Conservation (phyloP, 495 filamentous ascomycete genomes). For the Xylaria grammica region DNA sequence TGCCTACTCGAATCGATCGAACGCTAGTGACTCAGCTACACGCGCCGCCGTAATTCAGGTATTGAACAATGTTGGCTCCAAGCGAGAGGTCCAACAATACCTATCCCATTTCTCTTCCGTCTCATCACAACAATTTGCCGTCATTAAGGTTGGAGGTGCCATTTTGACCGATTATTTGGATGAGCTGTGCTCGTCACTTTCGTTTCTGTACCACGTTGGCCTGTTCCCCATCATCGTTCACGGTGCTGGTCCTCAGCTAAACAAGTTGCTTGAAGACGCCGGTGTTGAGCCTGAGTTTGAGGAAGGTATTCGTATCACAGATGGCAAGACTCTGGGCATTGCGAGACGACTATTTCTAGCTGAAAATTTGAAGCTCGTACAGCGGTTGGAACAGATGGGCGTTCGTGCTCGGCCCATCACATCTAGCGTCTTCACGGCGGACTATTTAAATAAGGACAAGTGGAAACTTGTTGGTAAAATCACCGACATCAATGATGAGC, state of each 20-base stretch:
- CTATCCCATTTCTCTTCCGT: slow-evolving; percentile 97
- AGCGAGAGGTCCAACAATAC: slow-evolving; percentile 97
- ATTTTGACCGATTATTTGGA: slow-evolving; percentile 95
- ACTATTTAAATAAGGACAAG: slow-evolving; percentile 93
- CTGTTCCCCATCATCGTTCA: slow-evolving; percentile 97
- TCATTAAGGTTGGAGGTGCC: slow-evolving; percentile 98
- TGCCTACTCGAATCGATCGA: slow-evolving; percentile 42
- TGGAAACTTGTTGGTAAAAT: slow-evolving; percentile 96
- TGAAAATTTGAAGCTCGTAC: slow-evolving; percentile 94
- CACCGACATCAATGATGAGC: slow-evolving; percentile 86
- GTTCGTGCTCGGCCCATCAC: slow-evolving; percentile 91
- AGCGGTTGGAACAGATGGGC: slow-evolving; percentile 89
- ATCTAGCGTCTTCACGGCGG: slow-evolving; percentile 90
- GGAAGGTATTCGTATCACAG: slow-evolving; percentile 94
- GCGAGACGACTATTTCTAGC: slow-evolving; percentile 91
- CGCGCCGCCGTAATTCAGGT: slow-evolving; percentile 91
- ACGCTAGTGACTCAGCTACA: slow-evolving; percentile 58
- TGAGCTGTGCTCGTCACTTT: slow-evolving; percentile 83
- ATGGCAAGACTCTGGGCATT: slow-evolving; percentile 91
- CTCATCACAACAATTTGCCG: slow-evolving; percentile 96
- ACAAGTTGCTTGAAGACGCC: slow-evolving; percentile 87
- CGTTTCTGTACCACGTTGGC: slow-evolving; percentile 94
- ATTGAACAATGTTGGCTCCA: slow-evolving; percentile 94
- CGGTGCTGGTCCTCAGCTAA: slow-evolving; percentile 94
- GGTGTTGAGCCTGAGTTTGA: slow-evolving; percentile 96